phyloP scores from a whole-genome alignment of 2,329 filamentous ascomycete genomes.

The Aaosphaeria arxii region DNA sequence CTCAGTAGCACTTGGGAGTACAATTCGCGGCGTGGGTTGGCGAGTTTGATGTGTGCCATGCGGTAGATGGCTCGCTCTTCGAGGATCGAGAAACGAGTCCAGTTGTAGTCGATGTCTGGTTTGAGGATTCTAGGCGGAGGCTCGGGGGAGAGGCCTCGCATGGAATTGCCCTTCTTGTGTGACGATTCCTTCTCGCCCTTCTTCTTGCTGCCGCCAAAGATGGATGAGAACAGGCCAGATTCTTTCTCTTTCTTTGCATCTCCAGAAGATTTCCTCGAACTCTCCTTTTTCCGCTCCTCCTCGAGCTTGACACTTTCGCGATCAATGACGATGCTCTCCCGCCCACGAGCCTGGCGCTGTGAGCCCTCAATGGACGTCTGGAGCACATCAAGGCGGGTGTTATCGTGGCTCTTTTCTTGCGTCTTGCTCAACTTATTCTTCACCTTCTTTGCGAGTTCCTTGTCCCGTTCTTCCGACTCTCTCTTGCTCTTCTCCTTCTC shows the following conservation, averaged over 20 bases:
- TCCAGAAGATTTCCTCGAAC: slow-evolving; percentile 64
- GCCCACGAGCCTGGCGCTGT: slow-evolving; percentile 44
- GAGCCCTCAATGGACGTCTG: slow-evolving; percentile 78
- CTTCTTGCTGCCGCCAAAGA: slow-evolving; percentile 89
- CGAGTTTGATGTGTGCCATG: slow-evolving; percentile 98
- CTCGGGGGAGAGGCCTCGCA: slow-evolving; percentile 77
- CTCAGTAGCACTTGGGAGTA: slow-evolving; percentile 94
- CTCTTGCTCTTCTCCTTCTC: slow-evolving; percentile 60
- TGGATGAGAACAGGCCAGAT: slow-evolving; percentile 79
- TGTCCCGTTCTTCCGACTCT: slow-evolving; percentile 40
- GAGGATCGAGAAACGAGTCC: slow-evolving; percentile 90
- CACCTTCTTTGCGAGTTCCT: slow-evolving; percentile 43
- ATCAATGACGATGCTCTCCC: slow-evolving; percentile 82
- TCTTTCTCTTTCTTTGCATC: slow-evolving; percentile 87
- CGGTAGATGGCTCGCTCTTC: slow-evolving; percentile 97
- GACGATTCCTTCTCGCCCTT: slow-evolving; percentile 73
- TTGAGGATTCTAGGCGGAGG: slow-evolving; percentile 66
- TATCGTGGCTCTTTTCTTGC: slow-evolving; percentile 60
- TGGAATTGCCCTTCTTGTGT: slow-evolving; percentile 69
- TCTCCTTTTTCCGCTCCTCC: slow-evolving; percentile 80
- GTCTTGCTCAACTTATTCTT: slow-evolving; percentile 66
- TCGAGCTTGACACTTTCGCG: slow-evolving; percentile 72
- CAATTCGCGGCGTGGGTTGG: slow-evolving; percentile 88
- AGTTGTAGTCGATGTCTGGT: slow-evolving; percentile 91
- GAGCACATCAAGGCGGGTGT: slow-evolving; percentile 77